A percentile compares a stretch with the other conserved stretches of the same genome.
Evolutionary conservation across 352 stramenopile species (phyloP).

Genomic region (Phytopythium boreale): DNA sequence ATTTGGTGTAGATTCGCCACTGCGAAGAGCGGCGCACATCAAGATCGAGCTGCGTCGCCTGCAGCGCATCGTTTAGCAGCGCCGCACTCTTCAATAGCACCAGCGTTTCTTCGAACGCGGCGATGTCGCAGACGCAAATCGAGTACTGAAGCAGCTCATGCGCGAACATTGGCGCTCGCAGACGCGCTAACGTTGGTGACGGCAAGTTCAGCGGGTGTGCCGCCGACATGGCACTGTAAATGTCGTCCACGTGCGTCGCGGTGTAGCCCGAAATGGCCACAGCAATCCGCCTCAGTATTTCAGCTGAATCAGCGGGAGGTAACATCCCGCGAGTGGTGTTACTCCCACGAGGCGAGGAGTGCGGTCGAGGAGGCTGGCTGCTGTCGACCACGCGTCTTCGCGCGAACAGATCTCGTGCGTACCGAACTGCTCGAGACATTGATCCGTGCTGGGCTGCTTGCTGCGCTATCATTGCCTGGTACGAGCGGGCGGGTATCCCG

Average conservation of each 20-base stretch:
- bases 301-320: background rate
- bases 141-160: conserved; percentile 59
- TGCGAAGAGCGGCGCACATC: conserved; percentile 1
- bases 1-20: conserved; percentile 44
- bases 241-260: conserved; percentile 46
- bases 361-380: background rate
- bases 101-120: conserved; percentile 57
- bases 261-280: conserved; percentile 60
- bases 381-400: conserved; percentile 8
- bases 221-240: conserved; percentile 27
- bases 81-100: conserved; percentile 55
- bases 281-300: conserved; percentile 48
- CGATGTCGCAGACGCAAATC: conserved; percentile 55
- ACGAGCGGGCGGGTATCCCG: conserved; percentile 34
- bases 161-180: conserved; percentile 52
- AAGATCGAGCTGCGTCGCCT: conserved; percentile 35
- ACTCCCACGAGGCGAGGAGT: background rate
- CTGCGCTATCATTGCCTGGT: conserved; percentile 39
- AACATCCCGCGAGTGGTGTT: background rate
- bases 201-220: conserved; percentile 10
- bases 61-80: conserved; percentile 50
- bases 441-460: conserved; percentile 37
- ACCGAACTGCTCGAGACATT: conserved; percentile 49
- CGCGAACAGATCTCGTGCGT: conserved; percentile 55
- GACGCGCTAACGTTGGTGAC: conserved; percentile 29